phyloP scores from a whole-genome alignment of 345 rosid genomes.

The Carallia brachiata region DNA sequence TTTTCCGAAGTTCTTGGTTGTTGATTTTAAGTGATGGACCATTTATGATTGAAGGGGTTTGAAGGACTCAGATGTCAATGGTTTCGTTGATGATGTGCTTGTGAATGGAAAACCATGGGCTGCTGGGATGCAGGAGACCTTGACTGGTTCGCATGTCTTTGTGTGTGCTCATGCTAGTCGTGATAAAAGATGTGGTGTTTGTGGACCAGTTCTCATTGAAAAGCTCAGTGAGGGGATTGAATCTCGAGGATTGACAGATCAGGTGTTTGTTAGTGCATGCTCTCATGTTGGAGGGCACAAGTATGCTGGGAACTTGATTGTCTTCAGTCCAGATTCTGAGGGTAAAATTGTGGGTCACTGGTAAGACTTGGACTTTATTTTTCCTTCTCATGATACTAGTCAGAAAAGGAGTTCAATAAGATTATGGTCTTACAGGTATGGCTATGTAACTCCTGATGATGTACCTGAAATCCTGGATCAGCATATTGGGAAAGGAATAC shows the following conservation, averaged over 20 bases:
- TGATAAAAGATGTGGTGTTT: slow-evolving; percentile 92
- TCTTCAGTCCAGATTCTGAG: slow-evolving; percentile 60
- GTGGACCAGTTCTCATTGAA: slow-evolving; percentile 84
- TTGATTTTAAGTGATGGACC: slow-evolving; percentile 10
- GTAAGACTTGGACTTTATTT: slow-evolving; percentile 34
- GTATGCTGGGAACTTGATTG: slow-evolving; percentile 92
- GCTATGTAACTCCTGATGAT: slow-evolving; percentile 89
- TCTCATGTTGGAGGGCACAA: slow-evolving; percentile 96
- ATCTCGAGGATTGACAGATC: slow-evolving; percentile 55
- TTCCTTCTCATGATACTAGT: neutral
- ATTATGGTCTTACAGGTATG: slow-evolving; percentile 59
- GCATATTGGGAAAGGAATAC: slow-evolving; percentile 75
- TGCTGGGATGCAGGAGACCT: slow-evolving; percentile 50
- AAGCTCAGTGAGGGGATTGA: slow-evolving; percentile 65
- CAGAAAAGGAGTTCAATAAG: slow-evolving; percentile 3
- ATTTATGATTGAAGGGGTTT: slow-evolving; percentile 47
- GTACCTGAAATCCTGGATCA: slow-evolving; percentile 84
- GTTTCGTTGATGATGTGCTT: slow-evolving; percentile 84
- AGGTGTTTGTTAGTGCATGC: slow-evolving; percentile 66
- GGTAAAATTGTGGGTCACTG: slow-evolving; percentile 75
- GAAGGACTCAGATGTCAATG: slow-evolving; percentile 59
- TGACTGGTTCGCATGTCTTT: slow-evolving; percentile 72
- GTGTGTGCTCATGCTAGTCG: slow-evolving; percentile 94
- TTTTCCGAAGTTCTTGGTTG: neutral
- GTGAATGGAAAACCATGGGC: slow-evolving; percentile 79